phyloP scores from a whole-genome alignment of 2,329 filamentous ascomycete species.

The Penicillium sclerotigenum region DNA sequence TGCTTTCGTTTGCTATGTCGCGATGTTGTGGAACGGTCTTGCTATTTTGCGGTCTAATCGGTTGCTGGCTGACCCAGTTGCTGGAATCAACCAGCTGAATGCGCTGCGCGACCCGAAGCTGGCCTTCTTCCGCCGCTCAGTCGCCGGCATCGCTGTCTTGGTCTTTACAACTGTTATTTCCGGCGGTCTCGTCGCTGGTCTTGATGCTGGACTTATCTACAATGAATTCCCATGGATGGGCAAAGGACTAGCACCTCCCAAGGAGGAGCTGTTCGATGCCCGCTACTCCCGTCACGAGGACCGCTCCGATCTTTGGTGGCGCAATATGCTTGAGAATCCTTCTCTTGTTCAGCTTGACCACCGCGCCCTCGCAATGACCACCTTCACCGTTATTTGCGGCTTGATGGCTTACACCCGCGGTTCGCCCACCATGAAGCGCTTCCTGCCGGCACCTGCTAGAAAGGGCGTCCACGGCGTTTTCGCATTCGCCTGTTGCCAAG shows the following conservation, averaged over 20 bases:
- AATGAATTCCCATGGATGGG: constrained; percentile 99
- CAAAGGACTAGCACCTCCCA: constrained; percentile 73
- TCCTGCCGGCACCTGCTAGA: constrained; percentile 55
- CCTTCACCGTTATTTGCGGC: constrained; percentile 74
- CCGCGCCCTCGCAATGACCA: constrained; percentile 84
- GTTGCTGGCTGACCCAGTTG: constrained; percentile 64
- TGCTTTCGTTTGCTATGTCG: constrained; percentile 87
- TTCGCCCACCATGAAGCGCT: constrained; percentile 59
- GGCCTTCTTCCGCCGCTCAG: constrained; percentile 67
- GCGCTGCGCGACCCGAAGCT: constrained; percentile 66
- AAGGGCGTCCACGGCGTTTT: constrained; percentile 76
- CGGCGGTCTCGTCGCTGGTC: constrained; percentile 85
- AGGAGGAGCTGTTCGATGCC: constrained; percentile 74
- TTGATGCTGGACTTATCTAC: constrained; percentile 96
- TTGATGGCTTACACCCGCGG: constrained; percentile 78
- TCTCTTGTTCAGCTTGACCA: constrained; percentile 94
- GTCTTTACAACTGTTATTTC: constrained; percentile 92
- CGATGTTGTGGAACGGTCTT: constrained; percentile 89
- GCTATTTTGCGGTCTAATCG: constrained; percentile 74
- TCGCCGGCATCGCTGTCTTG: constrained; percentile 67
- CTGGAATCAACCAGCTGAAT: constrained; percentile 59
- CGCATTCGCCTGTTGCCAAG: constrained; percentile 78
- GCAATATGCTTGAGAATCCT: constrained; percentile 96
- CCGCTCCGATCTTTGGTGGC: constrained; percentile 84
- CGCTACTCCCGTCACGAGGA: constrained; percentile 82